Percentiles rank a stretch among this genome's conserved stretches.
These are phyloP conservation scores for Populus ilicifolia DNA, from an alignment of 345 rosid species.

Conservation along the genomic window DNA sequence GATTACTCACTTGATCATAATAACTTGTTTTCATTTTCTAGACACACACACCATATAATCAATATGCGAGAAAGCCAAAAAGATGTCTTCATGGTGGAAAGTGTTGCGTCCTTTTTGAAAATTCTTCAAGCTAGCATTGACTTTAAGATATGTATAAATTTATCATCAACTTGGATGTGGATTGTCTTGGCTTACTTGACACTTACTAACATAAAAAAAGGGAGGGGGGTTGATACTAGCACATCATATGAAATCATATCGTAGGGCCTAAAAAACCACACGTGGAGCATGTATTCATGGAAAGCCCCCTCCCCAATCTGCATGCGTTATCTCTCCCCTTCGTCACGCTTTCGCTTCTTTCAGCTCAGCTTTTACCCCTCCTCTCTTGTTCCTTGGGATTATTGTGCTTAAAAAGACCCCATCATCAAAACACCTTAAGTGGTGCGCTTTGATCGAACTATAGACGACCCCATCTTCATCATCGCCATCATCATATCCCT, in stretches of 20 bases:
- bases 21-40: slow-evolving; percentile 4
- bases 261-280: slow-evolving; percentile 47
- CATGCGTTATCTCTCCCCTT: slow-evolving; percentile 34
- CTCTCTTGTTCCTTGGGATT: neutral
- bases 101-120: neutral
- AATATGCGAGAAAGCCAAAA: neutral
- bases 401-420: slow-evolving; percentile 22
- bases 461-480: slow-evolving; percentile 32
- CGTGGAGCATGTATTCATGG: slow-evolving; percentile 39
- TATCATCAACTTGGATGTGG: slow-evolving; percentile 3
- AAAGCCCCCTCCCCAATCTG: slow-evolving; percentile 9
- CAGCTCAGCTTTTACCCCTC: slow-evolving; percentile 30
- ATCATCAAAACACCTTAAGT: slow-evolving; percentile 28
- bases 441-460: slow-evolving; percentile 46
- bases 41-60: slow-evolving; percentile 3
- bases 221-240: neutral
- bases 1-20: neutral
- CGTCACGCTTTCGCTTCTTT: slow-evolving; percentile 64
- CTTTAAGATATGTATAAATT: slow-evolving; percentile 21
- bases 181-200: slow-evolving; percentile 13
- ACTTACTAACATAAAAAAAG: neutral
- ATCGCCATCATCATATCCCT: slow-evolving; percentile 1
- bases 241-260: slow-evolving; percentile 29
- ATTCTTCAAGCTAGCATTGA: slow-evolving; percentile 27
- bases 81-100: slow-evolving; percentile 25